Evolutionary conservation across 306 rosid genomes (phyloP), one percentile per base, ranked within the genome.

Genomic region (Crataegus laevigata): DNA sequence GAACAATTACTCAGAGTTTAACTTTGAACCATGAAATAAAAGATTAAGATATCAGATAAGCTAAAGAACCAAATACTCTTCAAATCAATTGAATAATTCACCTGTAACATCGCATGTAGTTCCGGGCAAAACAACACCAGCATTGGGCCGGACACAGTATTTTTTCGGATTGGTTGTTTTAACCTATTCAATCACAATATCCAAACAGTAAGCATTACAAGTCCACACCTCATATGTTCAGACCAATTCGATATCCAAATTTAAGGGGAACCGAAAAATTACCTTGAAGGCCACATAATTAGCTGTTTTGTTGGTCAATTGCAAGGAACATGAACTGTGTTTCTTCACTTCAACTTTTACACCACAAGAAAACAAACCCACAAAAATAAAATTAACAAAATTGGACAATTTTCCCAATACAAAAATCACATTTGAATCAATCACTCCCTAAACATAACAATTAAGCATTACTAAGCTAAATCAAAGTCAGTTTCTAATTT

Each of bases 101-200:
- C 89, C 89, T 21, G 82, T 85, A 59, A 85, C 77, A 77, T 77
- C 74, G 73, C 83, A 70, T n/a, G 79, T 26, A 40, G 79, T 61
- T 70, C 86, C 69, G 0, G 89, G 89, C 68, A 61, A 61, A 62
- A 85, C 77, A 43, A 82, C 34, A 45, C 87, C 89, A 11, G 81
- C 89, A 80, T 86, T 83, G 59, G 87, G 89, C 68, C 83, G 83
- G 45, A 86, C 87, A 25, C 87, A 80, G 55, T 86, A 86, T 70
- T 83, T 86, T 77, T 78, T 83, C 17, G 85, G 85, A 79, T 83
- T 86, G 43, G 87, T 86, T 59, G 87, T 83, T 75, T 86, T 83
- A 62, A 83, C 87, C 89, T 86, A 65, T 72, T 62, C 22, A 62
- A 77, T 58, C 47, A 71, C 59, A 67, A 57, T 12, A 66, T 10